Base-by-base conservation (phyloP, 495 filamentous ascomycete genomes). In the Penicillium atrosanguineum region DNA sequence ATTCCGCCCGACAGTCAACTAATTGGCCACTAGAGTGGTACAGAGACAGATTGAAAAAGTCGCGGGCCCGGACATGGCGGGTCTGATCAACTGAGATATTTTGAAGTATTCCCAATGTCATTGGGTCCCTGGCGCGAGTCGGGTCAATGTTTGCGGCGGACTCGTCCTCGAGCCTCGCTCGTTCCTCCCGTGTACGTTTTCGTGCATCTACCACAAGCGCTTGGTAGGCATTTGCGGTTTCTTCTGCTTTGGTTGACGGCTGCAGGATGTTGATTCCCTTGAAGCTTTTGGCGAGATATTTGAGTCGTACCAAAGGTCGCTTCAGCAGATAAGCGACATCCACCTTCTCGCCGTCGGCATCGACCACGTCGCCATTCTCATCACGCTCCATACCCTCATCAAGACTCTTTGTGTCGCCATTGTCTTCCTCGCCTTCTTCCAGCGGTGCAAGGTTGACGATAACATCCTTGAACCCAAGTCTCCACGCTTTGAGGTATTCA, bases 291-390 rank as follows among this genome's bases (percentile, higher is more conserved):
- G 85, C 78, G 48, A 97, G 81, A 69, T 91, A 88, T 67, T 97
- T 97, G 48, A 96, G 70, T 45, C 94, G 82, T 14, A 95, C 87
- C 38, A 97, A 72, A 3, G 94, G 94, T 46, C 92, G 78, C 68
- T 95, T 97, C 38, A 97, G 76, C 18, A 99, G 72, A 65, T 90
- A 95, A 11, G 92, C 94, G 50, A 99, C 94, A 73, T 97, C 93
- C 44, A 96, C 94, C 46, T 88, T 86, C 65, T 96, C 91, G 0
- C 91, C 93, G 49, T 94, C 80, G 34, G 81, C 80, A 42, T 87
- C 82, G 36, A 93, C 71, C 5, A 95, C 75, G 64, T 93, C 88
- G 9, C 90, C 91, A 48, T 90, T 80, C 52, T 86, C 83, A 57
- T 95, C 88, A 46, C 85, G 78, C 43, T 87, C 84, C 69, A 94